Percentiles rank a stretch among this genome's conserved stretches.
Evolutionary conservation across 2,329 filamentous ascomycete genomes (phyloP).

Genomic region (Cladosporium sp.): DNA sequence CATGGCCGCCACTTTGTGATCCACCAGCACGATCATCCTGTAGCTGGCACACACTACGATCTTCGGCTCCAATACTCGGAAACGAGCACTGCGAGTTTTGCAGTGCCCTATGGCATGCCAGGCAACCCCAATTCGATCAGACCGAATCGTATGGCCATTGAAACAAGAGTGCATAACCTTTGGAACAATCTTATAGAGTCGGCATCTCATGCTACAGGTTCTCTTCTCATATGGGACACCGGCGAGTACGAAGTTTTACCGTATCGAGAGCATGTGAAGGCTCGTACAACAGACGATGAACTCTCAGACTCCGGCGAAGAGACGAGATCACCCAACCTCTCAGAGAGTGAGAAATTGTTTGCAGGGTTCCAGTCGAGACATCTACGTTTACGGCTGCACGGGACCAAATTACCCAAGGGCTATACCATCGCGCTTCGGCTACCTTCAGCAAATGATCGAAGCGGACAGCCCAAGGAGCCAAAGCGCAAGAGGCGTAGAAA

Average conservation of each 20-base stretch:
- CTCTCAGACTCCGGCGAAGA: conserved; percentile 23
- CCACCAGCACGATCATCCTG: conserved; percentile 68
- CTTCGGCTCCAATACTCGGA: conserved; percentile 65
- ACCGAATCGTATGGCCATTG: conserved; percentile 40
- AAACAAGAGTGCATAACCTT: conserved; percentile 41
- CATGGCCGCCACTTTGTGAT: conserved; percentile 57
- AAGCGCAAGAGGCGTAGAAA: conserved; percentile 26
- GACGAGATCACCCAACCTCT: neutral
- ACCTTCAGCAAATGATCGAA: conserved; percentile 31
- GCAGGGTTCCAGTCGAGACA: conserved; percentile 35
- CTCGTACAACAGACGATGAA: conserved; percentile 31
- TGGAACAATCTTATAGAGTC: conserved; percentile 45
- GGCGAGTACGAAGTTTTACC: conserved; percentile 39
- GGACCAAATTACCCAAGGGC: conserved; percentile 32
- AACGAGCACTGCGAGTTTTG: conserved; percentile 59
- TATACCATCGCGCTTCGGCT: conserved; percentile 40
- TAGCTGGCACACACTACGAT: conserved; percentile 59
- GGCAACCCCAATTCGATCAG: conserved; percentile 38
- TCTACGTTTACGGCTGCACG: conserved; percentile 40
- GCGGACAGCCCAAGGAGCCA: conserved; percentile 23
- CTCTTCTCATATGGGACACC: conserved; percentile 43
- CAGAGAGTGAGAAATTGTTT: conserved; percentile 35
- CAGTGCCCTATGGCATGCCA: conserved; percentile 40
- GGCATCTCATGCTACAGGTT: conserved; percentile 39
- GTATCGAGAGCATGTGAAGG: conserved; percentile 18